Evolutionary conservation across 805 yeast genomes (phyloP).

Genomic region (Sugiyamaella marilandica): DNA sequence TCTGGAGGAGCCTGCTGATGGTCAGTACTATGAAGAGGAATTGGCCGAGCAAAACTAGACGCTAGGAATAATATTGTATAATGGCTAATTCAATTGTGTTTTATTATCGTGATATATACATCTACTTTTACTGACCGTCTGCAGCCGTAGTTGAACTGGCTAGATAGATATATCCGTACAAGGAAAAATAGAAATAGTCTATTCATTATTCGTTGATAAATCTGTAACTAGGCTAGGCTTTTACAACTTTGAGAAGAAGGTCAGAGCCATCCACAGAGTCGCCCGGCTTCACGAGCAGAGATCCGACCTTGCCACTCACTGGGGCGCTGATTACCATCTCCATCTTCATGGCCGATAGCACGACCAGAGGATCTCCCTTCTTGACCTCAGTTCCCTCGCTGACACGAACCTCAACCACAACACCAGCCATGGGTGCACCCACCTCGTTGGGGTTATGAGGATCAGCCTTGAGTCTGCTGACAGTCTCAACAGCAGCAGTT

Average conservation of each 20-base stretch:
- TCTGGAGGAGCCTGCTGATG: slow-evolving; percentile 10
- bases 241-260: slow-evolving; percentile 60
- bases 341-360: slow-evolving; percentile 98
- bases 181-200: background rate
- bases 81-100: slow-evolving; percentile 1
- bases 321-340: slow-evolving; percentile 98
- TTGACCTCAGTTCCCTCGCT: slow-evolving; percentile 83
- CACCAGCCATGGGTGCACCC: slow-evolving; percentile 99
- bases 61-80: background rate
- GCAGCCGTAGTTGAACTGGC: too few species aligned
- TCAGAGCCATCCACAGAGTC: slow-evolving; percentile 96
- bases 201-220: background rate
- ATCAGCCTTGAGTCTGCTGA: slow-evolving; percentile 87
- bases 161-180: too few species aligned
- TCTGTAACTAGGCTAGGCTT: slow-evolving; percentile 21
- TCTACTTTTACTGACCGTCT: too few species aligned
- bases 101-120: background rate
- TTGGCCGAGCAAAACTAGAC: background rate
- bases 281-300: slow-evolving; percentile 75
- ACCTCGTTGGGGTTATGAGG: slow-evolving; percentile 82
- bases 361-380: slow-evolving; percentile 95
- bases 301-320: slow-evolving; percentile 75
- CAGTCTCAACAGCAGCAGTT: slow-evolving; percentile 76
- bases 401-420: slow-evolving; percentile 88
- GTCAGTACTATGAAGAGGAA: background rate